phyloP scores from a whole-genome alignment of 441 rosid species.

The Metrosideros polymorpha region DNA sequence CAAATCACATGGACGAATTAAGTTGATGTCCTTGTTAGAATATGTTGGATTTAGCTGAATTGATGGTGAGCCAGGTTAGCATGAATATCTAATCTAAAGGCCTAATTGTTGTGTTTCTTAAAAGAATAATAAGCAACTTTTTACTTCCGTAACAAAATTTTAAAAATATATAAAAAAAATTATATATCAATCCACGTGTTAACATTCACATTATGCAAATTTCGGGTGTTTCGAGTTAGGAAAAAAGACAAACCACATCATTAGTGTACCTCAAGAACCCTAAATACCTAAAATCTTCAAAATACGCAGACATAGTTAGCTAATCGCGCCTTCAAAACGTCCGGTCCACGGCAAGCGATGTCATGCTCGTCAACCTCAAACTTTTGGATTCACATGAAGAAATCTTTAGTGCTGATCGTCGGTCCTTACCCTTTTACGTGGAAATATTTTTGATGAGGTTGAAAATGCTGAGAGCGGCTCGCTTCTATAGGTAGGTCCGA shows the following conservation, averaged over 20 bases:
- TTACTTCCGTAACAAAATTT: neutral
- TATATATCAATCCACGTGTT: neutral
- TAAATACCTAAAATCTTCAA: neutral
- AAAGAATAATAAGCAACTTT: neutral
- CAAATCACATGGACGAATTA: neutral
- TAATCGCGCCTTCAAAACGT: neutral
- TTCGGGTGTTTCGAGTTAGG: neutral
- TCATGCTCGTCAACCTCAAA: no score
- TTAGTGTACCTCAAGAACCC: neutral
- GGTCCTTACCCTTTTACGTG: neutral
- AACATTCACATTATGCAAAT: neutral
- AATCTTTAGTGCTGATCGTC: neutral
- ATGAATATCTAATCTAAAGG: neutral
- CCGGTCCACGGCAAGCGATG: neutral
- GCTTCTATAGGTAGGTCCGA: neutral
- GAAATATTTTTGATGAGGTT: neutral
- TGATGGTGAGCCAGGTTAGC: neutral
- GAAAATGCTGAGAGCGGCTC: neutral
- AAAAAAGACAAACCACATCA: neutral
- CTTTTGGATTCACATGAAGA: neutral
- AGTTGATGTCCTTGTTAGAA: neutral
- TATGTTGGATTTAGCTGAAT: neutral
- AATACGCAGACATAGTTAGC: neutral
- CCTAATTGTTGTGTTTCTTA: neutral
- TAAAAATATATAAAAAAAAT: neutral